Evolutionary conservation across 495 filamentous ascomycete species (phyloP).

Genomic region (Tuber magnatum): DNA sequence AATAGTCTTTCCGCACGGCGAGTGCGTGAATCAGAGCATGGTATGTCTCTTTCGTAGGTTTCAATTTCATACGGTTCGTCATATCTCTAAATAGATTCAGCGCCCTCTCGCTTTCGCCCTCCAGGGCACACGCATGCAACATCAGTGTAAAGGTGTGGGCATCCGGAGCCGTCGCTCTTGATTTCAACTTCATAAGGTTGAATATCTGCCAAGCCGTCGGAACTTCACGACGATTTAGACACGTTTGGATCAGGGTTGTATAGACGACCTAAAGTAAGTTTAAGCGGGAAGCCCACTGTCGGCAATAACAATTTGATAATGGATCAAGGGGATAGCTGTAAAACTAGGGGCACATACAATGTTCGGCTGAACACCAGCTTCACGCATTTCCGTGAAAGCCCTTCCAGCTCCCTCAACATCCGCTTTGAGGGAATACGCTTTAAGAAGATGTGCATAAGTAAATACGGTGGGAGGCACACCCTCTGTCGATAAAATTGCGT

Average conservation of each 20-base stretch:
- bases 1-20: slow-evolving; percentile 39
- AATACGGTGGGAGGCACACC: slow-evolving; percentile 33
- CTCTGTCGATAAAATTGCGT: slow-evolving; percentile 18
- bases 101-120: slow-evolving; percentile 35
- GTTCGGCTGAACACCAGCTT: slow-evolving; percentile 29
- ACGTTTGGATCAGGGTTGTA: slow-evolving; percentile 40
- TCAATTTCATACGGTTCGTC: slow-evolving; percentile 29
- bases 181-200: slow-evolving; percentile 41
- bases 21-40: slow-evolving; percentile 39
- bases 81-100: slow-evolving; percentile 39
- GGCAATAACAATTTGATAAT: neutral
- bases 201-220: slow-evolving; percentile 39
- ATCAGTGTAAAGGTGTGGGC: slow-evolving; percentile 31
- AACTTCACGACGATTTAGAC: slow-evolving; percentile 30
- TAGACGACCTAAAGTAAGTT: slow-evolving; percentile 24
- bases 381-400: slow-evolving; percentile 39
- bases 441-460: slow-evolving; percentile 36
- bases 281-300: neutral
- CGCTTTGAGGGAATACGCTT: slow-evolving; percentile 32
- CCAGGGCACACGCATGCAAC: slow-evolving; percentile 38
- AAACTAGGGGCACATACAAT: slow-evolving; percentile 8
- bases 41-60: slow-evolving; percentile 29
- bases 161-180: slow-evolving; percentile 36
- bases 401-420: slow-evolving; percentile 30
- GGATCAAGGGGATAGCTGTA: neutral